Conservation (phyloP, 2,329 filamentous ascomycete genomes). For the Thielaviopsis populi region DNA sequence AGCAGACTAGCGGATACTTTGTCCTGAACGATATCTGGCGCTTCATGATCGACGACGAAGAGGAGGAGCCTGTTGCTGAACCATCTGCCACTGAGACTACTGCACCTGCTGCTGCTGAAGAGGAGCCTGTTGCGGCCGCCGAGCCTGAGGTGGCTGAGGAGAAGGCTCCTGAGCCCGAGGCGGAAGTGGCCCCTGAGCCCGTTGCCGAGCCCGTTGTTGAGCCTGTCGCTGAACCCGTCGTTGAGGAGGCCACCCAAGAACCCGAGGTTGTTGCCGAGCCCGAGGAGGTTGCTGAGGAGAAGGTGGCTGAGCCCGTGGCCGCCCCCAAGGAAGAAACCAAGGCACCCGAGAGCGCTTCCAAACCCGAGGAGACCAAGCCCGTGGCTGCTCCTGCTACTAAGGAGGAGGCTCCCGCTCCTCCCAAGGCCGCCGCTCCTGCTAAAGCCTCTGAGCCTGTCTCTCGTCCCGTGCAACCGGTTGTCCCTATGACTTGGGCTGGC, state of each 20-base stretch:
- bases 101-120: conserved; percentile 22
- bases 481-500: conserved; percentile 64
- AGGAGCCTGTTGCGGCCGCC: conserved; percentile 22
- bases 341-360: conserved; percentile 1
- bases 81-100: conserved; percentile 23
- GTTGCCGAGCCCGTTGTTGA: conserved; percentile 20
- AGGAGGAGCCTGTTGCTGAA: conserved; percentile 25
- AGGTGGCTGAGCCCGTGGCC: conserved; percentile 19
- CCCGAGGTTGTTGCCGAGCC: conserved; percentile 43
- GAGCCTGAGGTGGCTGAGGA: conserved; percentile 23
- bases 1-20: conserved; percentile 94
- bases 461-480: conserved; percentile 34
- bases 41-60: conserved; percentile 72
- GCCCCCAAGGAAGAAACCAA: conserved; percentile 7
- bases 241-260: conserved; percentile 40
- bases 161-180: conserved; percentile 26
- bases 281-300: conserved; percentile 43
- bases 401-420: conserved; percentile 43
- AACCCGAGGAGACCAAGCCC: conserved; percentile 4
- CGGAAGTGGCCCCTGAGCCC: conserved; percentile 21
- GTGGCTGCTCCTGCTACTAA: conserved; percentile 33
- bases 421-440: conserved; percentile 32
- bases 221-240: conserved; percentile 33
- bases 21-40: conserved; percentile 97
- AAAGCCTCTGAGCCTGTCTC: conserved; percentile 35